Evolutionary conservation across 305 asterid species (phyloP), one percentile per base, ranked within the genome.

Genomic region (Fraxinus xanthoxyloides): DNA sequence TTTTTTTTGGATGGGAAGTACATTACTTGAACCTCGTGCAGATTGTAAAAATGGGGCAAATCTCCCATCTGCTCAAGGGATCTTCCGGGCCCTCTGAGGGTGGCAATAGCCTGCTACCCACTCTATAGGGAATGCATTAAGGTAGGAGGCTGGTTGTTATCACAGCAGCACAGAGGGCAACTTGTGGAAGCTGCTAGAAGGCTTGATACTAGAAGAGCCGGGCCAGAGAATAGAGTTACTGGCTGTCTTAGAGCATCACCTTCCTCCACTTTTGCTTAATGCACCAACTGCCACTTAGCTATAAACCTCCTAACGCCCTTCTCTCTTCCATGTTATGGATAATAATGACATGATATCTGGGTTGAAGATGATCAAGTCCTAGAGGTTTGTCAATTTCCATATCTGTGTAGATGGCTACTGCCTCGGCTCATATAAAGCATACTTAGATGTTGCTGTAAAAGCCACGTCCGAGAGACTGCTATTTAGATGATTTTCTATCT

Each of bases 61-160:
- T 90, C 98, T 36, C 93, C 96, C 0, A 90, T 94, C 15, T 85
- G 95, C 76, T 80, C 94, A 82, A 74, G 91, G 85, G 98, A 93
- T 79, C 88, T 95, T 75, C 98, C 99, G 0, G 94, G 90, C 12
- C 97, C 97, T 1, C 78, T 95, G 84, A 94, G 96, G 87, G 97
- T 94, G 80, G 98, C 94, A 4, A 83, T 95, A 48, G 98, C 95
- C 3, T 95, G 94, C 89, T 87, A 93, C 91, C 95, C 98, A 3
- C 85, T 95, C 92, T 94, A 95, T 84, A 92, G 97, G 81, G 96
- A 95, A 85, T 91, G 97, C 81, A 86, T 91, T 3, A 76, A 87
- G 90, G 92, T 88, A 15, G 97, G 98, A 56, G 96, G 97, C 3
- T 75, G 85, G 73, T 78, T 95, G 88, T 83, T 95, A 67, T 91